Base-by-base conservation (phyloP, 768 basidiomycete species). In the Boletellus emodensis region DNA sequence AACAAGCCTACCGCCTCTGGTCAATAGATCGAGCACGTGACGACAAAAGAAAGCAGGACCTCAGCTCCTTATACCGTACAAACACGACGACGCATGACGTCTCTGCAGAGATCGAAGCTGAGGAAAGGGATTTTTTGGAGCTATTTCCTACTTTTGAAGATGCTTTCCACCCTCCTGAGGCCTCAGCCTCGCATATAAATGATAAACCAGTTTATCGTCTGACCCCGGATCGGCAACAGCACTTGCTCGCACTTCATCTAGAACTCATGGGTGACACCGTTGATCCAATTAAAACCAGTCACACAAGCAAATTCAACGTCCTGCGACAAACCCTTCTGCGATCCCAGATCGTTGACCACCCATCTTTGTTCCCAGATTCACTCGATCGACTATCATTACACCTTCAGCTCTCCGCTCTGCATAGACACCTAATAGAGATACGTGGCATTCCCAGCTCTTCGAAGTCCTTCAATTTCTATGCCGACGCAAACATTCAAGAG, bases 131-230 rank as follows among this genome's bases (percentile, higher is more conserved):
- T 57, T 91, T 98, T 60, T 69, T 84, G 40, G 71, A 80, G 6
- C 65, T 98, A 26, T 99, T 99, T 68, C 96, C 96, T 12, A 82
- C 82, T 11, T 95, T 84, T 57, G 87, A 86, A 30, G 79, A 86
- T 48, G 73, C 67, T 22, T 64, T 84, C 14, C 72, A 77, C 32
- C 50, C 57, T 42, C 30, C 46, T 17, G 44, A 46, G 32, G n/a
- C 10, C 13, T 10, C 14, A 1, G 38, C 22, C 22, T 36, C 38
- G 2, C 47, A 42, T 10, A 17, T 32, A 17, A 44, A 22, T 24
- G n/a, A 52, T 18, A 44, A 57, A 32, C 46, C 37, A 34, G 37
- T 60, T 10, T 67, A 78, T 22, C 68, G 72, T 51, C 36, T 66
- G 24, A 59, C 53, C 30, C 48, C 48, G 3, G 57, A 61, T 39